Percentiles rank a stretch among this genome's conserved stretches.
These are phyloP conservation scores for Macrolepiota dolichaula DNA, from an alignment of 768 basidiomycete species.

Conservation along the genomic window DNA sequence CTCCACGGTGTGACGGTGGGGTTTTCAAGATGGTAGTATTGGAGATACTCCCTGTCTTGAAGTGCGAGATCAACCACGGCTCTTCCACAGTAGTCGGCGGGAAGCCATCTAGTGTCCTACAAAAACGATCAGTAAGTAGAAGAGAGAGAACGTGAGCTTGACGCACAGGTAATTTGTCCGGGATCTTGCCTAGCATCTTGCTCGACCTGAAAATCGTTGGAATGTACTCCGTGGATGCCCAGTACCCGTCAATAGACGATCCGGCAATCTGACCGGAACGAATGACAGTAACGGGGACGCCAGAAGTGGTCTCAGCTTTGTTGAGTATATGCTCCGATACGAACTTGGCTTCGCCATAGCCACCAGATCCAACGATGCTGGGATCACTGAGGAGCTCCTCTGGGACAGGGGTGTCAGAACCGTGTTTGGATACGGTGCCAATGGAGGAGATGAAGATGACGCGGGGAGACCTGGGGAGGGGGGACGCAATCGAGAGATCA, in stretches of 20 bases:
- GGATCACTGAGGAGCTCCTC: conserved; percentile 11
- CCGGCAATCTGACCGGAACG: conserved; percentile 13
- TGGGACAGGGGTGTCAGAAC: not conserved
- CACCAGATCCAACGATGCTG: not conserved
- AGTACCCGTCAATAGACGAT: conserved; percentile 10
- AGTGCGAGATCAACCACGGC: conserved; percentile 9
- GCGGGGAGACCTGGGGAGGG: not conserved
- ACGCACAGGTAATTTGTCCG: conserved; percentile 8
- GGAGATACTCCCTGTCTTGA: conserved; percentile 3
- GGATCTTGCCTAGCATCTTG: conserved; percentile 8
- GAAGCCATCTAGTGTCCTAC: conserved; percentile 12
- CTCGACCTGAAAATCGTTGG: conserved; percentile 11
- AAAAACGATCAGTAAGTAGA: not conserved
- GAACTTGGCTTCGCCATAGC: conserved; percentile 11
- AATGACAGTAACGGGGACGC: conserved; percentile 11
- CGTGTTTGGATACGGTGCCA: conserved; percentile 2
- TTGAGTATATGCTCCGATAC: conserved; percentile 11
- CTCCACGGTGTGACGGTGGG: conserved; percentile 10
- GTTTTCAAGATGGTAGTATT: conserved; percentile 14
- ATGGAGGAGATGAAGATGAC: conserved; percentile 13
- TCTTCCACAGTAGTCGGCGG: conserved; percentile 8
- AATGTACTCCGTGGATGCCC: conserved; percentile 13
- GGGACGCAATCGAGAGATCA: conserved; percentile 6
- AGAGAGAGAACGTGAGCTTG: not conserved
- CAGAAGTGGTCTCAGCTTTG: not conserved